These are phyloP conservation scores for Colletotrichum simmondsii DNA, from an alignment of 2,329 filamentous ascomycete species.

Conservation along the genomic window DNA sequence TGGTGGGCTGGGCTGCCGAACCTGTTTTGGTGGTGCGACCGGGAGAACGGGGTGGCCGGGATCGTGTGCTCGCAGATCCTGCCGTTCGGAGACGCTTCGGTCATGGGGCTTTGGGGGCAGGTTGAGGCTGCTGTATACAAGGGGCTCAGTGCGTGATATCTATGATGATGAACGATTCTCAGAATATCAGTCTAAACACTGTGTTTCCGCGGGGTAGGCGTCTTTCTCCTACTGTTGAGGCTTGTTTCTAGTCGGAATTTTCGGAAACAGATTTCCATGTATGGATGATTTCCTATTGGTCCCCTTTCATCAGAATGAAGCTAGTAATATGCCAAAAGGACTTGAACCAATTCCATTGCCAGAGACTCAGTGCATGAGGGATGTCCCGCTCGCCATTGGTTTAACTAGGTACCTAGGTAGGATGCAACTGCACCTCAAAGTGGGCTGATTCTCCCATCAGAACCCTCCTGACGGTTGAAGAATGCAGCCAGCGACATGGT, in stretches of 20 bases:
- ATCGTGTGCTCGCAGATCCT: constrained; percentile 62
- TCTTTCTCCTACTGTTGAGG: not conserved
- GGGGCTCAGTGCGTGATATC: constrained; percentile 12
- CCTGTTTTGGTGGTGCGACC: constrained; percentile 71
- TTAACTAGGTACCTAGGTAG: not conserved
- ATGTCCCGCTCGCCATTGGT: not conserved
- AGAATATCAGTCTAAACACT: no score
- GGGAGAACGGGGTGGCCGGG: constrained; percentile 67
- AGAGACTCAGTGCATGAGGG: not conserved
- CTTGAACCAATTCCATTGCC: not conserved
- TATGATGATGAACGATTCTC: not conserved
- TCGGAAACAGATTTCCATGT: not conserved
- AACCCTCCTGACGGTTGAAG: not conserved
- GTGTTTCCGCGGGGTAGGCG: no score
- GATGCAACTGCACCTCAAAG: not conserved
- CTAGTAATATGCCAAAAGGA: not conserved
- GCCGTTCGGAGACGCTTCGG: constrained; percentile 57
- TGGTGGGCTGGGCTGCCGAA: constrained; percentile 72
- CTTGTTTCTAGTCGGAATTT: not conserved
- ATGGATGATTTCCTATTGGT: not conserved
- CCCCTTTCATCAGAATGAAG: not conserved
- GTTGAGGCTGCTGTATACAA: constrained; percentile 52
- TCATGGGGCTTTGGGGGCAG: constrained; percentile 51
- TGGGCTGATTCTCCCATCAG: not conserved
- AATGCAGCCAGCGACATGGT: not conserved